These are phyloP conservation scores for Przewalskia tangutica DNA, from an alignment of 257 asterid species.

Conservation along the genomic window DNA sequence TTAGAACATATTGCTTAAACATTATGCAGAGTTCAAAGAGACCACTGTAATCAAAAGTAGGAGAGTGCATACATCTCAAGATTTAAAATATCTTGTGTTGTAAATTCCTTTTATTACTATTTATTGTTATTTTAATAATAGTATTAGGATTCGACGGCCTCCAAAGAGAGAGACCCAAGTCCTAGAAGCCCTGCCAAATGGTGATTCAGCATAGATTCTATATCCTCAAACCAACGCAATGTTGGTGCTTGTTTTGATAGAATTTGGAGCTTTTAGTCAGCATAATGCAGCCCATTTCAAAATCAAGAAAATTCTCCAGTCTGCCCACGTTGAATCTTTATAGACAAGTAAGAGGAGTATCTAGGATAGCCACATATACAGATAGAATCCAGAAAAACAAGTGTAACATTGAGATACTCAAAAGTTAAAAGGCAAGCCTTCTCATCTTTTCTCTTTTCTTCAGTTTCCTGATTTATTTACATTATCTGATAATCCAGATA, in stretches of 20 bases:
- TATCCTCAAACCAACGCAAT: background rate
- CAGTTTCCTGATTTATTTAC: background rate
- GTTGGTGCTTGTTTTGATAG: background rate
- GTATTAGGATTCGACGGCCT: background rate
- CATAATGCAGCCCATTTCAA: background rate
- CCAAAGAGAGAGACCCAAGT: background rate
- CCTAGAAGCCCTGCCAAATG: background rate
- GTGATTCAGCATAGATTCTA: background rate
- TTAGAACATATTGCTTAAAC: background rate
- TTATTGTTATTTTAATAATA: background rate
- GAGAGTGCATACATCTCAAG: background rate
- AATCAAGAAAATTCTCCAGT: background rate
- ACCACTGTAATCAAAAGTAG: background rate
- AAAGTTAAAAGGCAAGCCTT: background rate
- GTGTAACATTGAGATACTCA: background rate
- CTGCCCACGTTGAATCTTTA: background rate
- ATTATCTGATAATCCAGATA: background rate
- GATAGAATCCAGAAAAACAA: background rate
- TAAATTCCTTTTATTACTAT: background rate
- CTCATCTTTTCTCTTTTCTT: background rate
- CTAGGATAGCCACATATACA: background rate
- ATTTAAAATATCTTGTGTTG: background rate
- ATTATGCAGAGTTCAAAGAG: background rate
- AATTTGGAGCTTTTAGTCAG: background rate
- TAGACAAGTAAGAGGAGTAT: background rate